Percentiles rank a stretch among this genome's conserved stretches.
phyloP scores from a whole-genome alignment of 75 land plant genomes.

The Cunninghamia lanceolata region DNA sequence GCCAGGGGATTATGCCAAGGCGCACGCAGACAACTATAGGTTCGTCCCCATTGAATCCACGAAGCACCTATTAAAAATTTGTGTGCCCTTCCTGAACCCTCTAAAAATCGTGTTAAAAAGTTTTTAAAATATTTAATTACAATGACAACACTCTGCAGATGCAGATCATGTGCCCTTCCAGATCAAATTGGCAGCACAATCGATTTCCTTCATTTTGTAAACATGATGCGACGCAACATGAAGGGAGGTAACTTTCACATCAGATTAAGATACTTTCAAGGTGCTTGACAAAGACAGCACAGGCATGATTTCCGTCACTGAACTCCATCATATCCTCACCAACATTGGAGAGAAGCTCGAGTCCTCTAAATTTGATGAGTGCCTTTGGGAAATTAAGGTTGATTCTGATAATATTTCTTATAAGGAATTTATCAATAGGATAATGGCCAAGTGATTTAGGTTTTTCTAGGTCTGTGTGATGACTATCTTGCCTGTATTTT shows the following conservation, averaged over 20 bases:
- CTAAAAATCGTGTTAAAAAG: too few relatives aligned
- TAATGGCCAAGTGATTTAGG: constrained; percentile 32
- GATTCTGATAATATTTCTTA: constrained; percentile 51
- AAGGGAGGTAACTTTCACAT: constrained; percentile 58
- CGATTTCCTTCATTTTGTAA: constrained; percentile 63
- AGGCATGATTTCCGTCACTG: constrained; percentile 59
- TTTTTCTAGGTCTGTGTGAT: neutral
- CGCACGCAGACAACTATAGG: too few relatives aligned
- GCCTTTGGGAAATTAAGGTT: constrained; percentile 69
- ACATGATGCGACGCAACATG: constrained; percentile 65
- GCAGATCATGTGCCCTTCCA: too few relatives aligned
- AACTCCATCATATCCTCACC: constrained; percentile 63
- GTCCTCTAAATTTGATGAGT: constrained; percentile 66
- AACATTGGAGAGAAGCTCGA: constrained; percentile 67
- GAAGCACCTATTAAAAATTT: too few relatives aligned
- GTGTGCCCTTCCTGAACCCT: too few relatives aligned
- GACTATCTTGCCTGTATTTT: neutral
- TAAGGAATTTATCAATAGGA: constrained; percentile 63
- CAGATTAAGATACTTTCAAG: constrained; percentile 79
- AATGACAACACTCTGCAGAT: too few relatives aligned
- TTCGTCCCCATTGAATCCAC: too few relatives aligned
- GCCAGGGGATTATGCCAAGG: too few relatives aligned
- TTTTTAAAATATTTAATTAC: too few relatives aligned
- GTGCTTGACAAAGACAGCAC: constrained; percentile 80
- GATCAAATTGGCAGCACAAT: constrained; percentile 54